Evolutionary conservation across 2,329 filamentous ascomycete species (phyloP), one percentile per base, ranked within the genome.

Genomic region (Aureobasidium namibiae): DNA sequence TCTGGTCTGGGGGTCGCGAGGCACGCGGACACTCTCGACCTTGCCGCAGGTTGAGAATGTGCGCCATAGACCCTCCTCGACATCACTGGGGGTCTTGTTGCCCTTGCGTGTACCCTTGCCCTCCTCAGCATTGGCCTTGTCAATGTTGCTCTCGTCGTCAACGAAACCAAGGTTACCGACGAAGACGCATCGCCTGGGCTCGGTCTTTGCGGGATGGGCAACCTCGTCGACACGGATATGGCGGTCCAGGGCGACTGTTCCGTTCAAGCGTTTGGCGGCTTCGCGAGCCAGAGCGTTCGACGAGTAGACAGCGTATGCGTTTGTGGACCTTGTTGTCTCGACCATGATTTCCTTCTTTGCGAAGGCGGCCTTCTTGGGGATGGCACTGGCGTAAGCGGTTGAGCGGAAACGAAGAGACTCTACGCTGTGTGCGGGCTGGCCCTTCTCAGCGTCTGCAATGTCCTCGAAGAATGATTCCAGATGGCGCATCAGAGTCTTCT

Each of bases 131-230:
- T 85, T 80, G 52, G 82, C 76, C 18, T 75, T 75, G 45, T 79
- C 82, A 23, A 88, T 74, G 53, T 87, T 79, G 39, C 83, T 88
- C 75, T 96, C 92, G 65, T 96, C 90, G 68, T 96, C 92, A 16
- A 99, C 90, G 68, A 99, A 99, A 52, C 90, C 91, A 1, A 99
- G 81, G 69, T 99, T 99, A 48, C 94, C 94, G 26, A 99, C 89
- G 69, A 99, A 99, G 16, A 99, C 86, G 72, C 94, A 99, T 58
- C 92, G 88, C 61, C 88, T 86, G 72, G 96, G 86, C 69, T 95
- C 92, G 18, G 86, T 84, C 41, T 86, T 83, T 14, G 88, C 81
- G 0, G 94, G 94, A 73, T 96, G 91, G 0, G 92, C 90, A 34
- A 99, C 86, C 65, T 86, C 90, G 75, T 99, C 94, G 24, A 92